Base-by-base conservation (phyloP, 73 alveolate species). In the Durusdinium trenchii region DNA sequence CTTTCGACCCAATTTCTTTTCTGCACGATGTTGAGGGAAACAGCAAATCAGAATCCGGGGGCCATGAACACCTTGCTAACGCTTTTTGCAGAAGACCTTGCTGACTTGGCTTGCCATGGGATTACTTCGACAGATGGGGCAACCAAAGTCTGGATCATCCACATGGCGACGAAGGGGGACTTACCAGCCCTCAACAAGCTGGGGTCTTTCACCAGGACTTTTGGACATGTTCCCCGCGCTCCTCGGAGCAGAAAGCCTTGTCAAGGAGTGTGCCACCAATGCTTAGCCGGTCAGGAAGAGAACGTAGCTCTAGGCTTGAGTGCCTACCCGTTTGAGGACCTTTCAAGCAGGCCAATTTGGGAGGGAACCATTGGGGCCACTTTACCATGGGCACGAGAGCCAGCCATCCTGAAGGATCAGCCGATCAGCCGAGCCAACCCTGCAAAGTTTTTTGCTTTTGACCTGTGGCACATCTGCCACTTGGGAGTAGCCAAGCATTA, bases 141-240 rank as follows among this genome's bases (percentile, higher is more conserved):
- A 10, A 20, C 6, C 6, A 23, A 36, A 9, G 23, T 61, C 16
- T 87, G 95, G 95, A 4, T 40, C 14, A 28, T 43, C 18, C 82
- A 38, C 40, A 0, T 87, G 26, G 83, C 69, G 2, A 46, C 75
- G 12, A 87, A 87, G 67, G 95, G 85, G 32, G 95, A 87, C 48
- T 20, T 87, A 38, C 95, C 95, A 28, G 95, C 95, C 42, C 60
- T 87, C 51, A 67, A 28, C 14, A 60, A 62, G 18, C 7, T 87
- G 2, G 95, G 95, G 35, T 26, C 40, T 47, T 43, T 87, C 40
- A 67, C 38, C 50, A 23, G 95, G n/a, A 7, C 82, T 12, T 87
- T 60, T 67, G 5, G 42, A 2, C 62, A 67, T 14, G 67, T 62
- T 9, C 62, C 95, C 28, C 23, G 62, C 40, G 48, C 57, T 12